Conservation (phyloP, 2,329 filamentous ascomycete genomes). For the Parafenestella ontariensis region DNA sequence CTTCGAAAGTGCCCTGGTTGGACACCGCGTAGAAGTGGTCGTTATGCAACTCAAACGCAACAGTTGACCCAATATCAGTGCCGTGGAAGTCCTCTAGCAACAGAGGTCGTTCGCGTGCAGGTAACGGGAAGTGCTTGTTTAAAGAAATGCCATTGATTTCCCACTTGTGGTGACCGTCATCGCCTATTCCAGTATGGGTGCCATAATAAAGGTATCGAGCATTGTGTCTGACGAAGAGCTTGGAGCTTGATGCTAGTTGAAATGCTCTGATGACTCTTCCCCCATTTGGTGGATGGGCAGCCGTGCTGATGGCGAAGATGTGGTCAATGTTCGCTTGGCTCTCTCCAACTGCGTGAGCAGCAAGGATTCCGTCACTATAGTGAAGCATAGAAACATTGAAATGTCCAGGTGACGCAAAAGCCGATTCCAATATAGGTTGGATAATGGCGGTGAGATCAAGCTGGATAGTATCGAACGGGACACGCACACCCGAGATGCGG, state of each 20-base stretch:
- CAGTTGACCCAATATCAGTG: constrained; percentile 68
- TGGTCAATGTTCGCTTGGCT: constrained; percentile 20
- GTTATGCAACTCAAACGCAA: constrained; percentile 75
- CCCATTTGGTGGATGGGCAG: constrained; percentile 23
- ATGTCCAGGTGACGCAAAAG: constrained; percentile 48
- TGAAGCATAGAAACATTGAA: constrained; percentile 36
- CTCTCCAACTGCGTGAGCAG: constrained; percentile 28
- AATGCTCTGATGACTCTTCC: constrained; percentile 47
- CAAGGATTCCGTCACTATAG: constrained; percentile 44
- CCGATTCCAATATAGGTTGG: constrained; percentile 6
- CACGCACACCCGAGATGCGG: constrained; percentile 65
- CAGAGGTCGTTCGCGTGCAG: constrained; percentile 50
- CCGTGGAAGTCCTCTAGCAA: constrained; percentile 67
- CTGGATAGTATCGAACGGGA: constrained; percentile 8
- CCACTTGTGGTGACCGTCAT: constrained; percentile 69
- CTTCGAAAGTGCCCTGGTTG: constrained; percentile 67
- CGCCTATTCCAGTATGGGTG: constrained; percentile 63
- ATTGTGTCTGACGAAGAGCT: constrained; percentile 73
- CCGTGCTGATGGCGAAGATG: constrained; percentile 38
- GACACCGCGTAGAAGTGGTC: constrained; percentile 73
- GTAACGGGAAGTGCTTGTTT: constrained; percentile 53
- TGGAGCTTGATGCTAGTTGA: constrained; percentile 49
- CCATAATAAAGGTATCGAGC: constrained; percentile 69
- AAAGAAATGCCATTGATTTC: constrained; percentile 56
- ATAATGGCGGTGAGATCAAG: constrained; percentile 32